Percentiles rank a stretch among this genome's conserved stretches.
Conservation (phyloP, 169 alveolate species). For the Cardiosporidium cionae region DNA sequence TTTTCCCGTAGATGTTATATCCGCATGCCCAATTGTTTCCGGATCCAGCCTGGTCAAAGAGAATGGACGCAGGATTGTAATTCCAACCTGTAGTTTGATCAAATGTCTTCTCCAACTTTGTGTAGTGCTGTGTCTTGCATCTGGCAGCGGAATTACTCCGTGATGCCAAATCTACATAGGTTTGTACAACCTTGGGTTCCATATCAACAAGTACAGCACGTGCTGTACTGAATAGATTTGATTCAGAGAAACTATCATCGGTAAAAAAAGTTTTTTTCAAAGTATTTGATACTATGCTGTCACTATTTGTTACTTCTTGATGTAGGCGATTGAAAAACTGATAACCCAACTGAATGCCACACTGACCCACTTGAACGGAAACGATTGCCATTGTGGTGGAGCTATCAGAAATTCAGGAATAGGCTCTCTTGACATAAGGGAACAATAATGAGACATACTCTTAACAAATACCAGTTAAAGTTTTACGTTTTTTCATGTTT, state of each 20-base stretch:
- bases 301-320: not conserved
- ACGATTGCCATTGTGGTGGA: conserved; percentile 5
- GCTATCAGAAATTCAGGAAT: too few relatives aligned
- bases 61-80: not conserved
- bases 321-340: not conserved
- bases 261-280: too few relatives aligned
- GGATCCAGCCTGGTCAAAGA: not conserved
- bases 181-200: conserved; percentile 4
- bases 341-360: conserved; percentile 5
- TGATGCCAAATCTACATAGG: not conserved
- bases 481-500: too few relatives aligned
- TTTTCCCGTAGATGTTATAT: not conserved
- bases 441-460: too few relatives aligned
- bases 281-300: too few relatives aligned
- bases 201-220: conserved; percentile 4
- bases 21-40: conserved; percentile 11
- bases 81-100: not conserved
- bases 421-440: too few relatives aligned
- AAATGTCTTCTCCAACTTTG: too few relatives aligned
- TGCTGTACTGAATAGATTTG: too few relatives aligned
- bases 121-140: too few relatives aligned
- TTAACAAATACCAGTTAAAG: too few relatives aligned
- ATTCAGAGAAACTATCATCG: too few relatives aligned
- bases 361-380: conserved; percentile 2
- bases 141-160: not conserved